Base-by-base conservation (phyloP, 257 asterid species). In the Nemophila menziesii region DNA sequence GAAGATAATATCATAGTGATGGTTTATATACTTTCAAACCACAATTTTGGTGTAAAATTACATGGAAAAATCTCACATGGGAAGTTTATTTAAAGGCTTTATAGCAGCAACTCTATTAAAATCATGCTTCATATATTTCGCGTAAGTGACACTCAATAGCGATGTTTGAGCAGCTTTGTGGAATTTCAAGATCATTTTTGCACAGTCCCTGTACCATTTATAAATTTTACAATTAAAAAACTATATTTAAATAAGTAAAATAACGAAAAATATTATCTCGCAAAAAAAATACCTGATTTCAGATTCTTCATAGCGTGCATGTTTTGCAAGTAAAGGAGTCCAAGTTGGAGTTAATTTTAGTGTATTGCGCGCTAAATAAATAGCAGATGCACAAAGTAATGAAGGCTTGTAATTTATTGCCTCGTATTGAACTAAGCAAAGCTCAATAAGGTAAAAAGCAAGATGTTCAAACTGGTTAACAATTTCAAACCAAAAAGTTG, bases 341-440 rank as follows among this genome's bases (percentile, higher is more conserved):
- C 98, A 89, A 21, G 68, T 48, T 2, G 95, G 94, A 51, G 66
- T 48, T 50, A 74, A 58, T 59, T 48, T 57, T 86, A 89, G 34
- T 3, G 87, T 89, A 55, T 90, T 73, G 52, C 95, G 71, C 18
- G 95, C 92, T 26, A 89, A 75, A 56, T 80, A 84, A 67, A 84
- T 75, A 60, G 95, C 93, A 17, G 98, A 80, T 10, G 98, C 98
- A 55, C 95, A 78, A 22, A 84, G 64, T 73, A 89, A 47, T 6
- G 95, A 89, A 44, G 98, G 93, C 69, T 78, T 84, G 80, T 84
- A 84, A 58, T 70, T 81, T 68, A 84, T 36, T 60, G 95, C 86
- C 64, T 89, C 94, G 2, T 80, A 66, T 54, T 84, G 87, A 48
- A 78, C 92, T 48, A 89, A 64, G 80, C 94, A 80, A 10, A 89